Conservation (phyloP, 1,284 basidiomycete genomes). For the Cryptococcus sp. region DNA sequence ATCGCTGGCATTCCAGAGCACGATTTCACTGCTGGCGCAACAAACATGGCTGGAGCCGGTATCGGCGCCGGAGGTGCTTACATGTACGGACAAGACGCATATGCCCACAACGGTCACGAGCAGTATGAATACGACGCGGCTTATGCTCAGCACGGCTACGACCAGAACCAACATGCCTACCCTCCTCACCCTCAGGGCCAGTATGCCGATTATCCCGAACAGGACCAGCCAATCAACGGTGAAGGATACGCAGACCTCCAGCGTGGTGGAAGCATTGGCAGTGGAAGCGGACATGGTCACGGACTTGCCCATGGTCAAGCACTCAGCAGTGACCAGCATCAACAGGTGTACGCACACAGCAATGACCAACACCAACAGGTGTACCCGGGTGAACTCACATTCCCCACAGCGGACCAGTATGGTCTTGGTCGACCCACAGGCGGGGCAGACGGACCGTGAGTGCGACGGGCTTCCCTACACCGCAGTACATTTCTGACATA, state of each 20-base stretch:
- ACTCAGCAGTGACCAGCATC: neutral
- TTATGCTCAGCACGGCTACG: conserved; percentile 18
- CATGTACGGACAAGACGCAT: conserved; percentile 32
- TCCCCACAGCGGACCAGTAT: conserved; percentile 32
- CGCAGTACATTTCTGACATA: neutral
- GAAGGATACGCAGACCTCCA: conserved; percentile 46
- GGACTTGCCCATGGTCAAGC: conserved; percentile 12
- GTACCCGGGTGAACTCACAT: conserved; percentile 26
- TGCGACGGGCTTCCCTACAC: neutral
- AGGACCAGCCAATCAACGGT: conserved; percentile 22
- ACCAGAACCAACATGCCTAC: conserved; percentile 20
- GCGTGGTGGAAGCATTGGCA: conserved; percentile 31
- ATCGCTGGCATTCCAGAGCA: conserved; percentile 56
- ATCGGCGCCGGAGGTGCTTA: conserved; percentile 17
- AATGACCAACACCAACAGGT: conserved; percentile 8
- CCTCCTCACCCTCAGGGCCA: conserved; percentile 13
- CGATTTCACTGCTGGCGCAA: conserved; percentile 73
- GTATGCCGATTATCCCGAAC: conserved; percentile 31
- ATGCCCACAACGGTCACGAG: conserved; percentile 32
- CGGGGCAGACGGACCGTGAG: conserved; percentile 43
- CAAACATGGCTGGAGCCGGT: conserved; percentile 38
- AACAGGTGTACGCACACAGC: conserved; percentile 4
- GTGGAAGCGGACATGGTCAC: conserved; percentile 29
- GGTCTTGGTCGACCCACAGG: conserved; percentile 44
- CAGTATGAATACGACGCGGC: conserved; percentile 35